Conservation (phyloP, 148 eudicot species). For the Chenopodium berlandieri region DNA sequence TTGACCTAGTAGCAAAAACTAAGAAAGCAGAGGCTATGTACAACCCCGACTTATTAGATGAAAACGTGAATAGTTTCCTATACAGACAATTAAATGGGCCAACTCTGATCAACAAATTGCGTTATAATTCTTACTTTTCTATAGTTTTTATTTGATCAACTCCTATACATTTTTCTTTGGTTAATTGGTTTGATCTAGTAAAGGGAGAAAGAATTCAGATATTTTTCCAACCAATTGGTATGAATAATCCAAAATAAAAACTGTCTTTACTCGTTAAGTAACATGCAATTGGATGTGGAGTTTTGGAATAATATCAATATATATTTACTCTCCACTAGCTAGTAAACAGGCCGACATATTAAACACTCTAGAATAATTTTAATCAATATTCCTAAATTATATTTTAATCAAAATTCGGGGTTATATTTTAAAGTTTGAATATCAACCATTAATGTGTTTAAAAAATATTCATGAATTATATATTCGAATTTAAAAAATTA, state of each 20-base stretch:
- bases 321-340: not conserved
- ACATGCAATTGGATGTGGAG: not conserved
- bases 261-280: not conserved
- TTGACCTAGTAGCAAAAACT: not conserved
- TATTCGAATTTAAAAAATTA: too few species aligned
- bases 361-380: not conserved
- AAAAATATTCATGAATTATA: too few species aligned
- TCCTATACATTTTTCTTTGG: not conserved
- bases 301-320: not conserved
- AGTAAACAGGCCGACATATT: not conserved
- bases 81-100: constrained; percentile 16
- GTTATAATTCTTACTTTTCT: not conserved
- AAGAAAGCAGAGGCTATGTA: not conserved
- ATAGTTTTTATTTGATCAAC: not conserved
- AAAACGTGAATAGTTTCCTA: constrained; percentile 5
- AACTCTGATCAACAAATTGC: constrained; percentile 11
- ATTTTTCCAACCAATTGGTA: not conserved
- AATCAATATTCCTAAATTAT: too few species aligned
- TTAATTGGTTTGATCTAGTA: not conserved
- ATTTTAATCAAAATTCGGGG: too few species aligned
- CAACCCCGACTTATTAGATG: too few species aligned
- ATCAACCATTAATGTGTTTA: too few species aligned
- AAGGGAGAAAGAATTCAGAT: not conserved
- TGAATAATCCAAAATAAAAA: not conserved
- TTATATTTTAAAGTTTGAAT: too few species aligned